phyloP scores from a whole-genome alignment of 345 rosid species.

The Eucalyptus tenuipes region DNA sequence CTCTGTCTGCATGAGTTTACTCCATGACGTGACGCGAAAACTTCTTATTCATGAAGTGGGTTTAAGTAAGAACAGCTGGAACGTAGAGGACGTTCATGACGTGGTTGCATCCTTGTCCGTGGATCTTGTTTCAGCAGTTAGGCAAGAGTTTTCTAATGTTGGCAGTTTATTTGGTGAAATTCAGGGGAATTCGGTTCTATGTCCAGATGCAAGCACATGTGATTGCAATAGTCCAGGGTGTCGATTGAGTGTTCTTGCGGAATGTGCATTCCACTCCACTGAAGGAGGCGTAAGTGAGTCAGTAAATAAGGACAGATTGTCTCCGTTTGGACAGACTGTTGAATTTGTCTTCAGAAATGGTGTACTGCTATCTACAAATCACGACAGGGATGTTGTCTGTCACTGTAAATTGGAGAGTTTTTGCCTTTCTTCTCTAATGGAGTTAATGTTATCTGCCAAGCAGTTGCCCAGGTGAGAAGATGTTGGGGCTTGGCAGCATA shows the following conservation, averaged over 20 bases:
- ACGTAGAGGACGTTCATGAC: slow-evolving; percentile 58
- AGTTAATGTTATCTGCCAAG: slow-evolving; percentile 43
- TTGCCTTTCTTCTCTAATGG: slow-evolving; percentile 66
- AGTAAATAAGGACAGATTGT: slow-evolving; percentile 1
- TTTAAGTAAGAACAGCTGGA: slow-evolving; percentile 16
- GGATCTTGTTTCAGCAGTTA: slow-evolving; percentile 47
- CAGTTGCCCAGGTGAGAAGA: slow-evolving; percentile 25
- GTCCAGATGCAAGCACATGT: slow-evolving; percentile 15
- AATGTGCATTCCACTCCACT: slow-evolving; percentile 51
- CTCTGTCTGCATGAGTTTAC: slow-evolving; percentile 34
- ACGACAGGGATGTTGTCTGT: slow-evolving; percentile 12
- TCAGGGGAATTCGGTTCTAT: slow-evolving; percentile 1
- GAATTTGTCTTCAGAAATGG: slow-evolving; percentile 61
- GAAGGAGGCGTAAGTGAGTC: slow-evolving; percentile 5
- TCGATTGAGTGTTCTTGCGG: slow-evolving; percentile 11
- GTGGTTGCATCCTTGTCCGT: slow-evolving; percentile 58
- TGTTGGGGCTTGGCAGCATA: neutral
- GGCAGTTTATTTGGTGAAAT: slow-evolving; percentile 10
- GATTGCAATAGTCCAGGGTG: slow-evolving; percentile 26
- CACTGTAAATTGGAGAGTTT: slow-evolving; percentile 69
- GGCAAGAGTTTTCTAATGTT: slow-evolving; percentile 25
- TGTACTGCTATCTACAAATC: slow-evolving; percentile 34
- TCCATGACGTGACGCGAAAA: slow-evolving; percentile 37
- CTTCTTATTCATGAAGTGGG: slow-evolving; percentile 31
- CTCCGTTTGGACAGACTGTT: slow-evolving; percentile 17